Evolutionary conservation across 345 rosid genomes (phyloP), one percentile per base, ranked within the genome.

Genomic region (Mallotus nudiflorus): DNA sequence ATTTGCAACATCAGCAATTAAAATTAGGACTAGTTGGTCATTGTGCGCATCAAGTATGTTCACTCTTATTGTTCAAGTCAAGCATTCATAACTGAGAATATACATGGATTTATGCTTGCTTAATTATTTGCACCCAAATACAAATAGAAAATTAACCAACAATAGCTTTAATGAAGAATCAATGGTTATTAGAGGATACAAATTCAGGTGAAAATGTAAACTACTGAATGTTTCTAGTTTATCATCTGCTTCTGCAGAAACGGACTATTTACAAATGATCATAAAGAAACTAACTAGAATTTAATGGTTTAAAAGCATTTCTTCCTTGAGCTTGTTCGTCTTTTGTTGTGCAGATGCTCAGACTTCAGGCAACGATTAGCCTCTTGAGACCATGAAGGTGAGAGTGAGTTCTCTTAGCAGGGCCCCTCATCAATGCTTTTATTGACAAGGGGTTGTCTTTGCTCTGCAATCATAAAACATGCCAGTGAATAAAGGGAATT

Each of bases 391-490:
- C 44, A 10, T 4, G 62, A 27, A 20, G 49, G 46, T n/a, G 64
- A 16, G 65, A n/a, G 52, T 19, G 56, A 1, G 69, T 45, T 20
- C 58, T 62, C 53, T 46, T 35, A 53, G 80, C 80, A 52, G 72
- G 76, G 24, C 13, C 28, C 1, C 80, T 63, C 35, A 24, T 71
- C 65, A 77, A 44, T 53, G 76, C 68, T 62, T n/a, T 54, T 0
- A 77, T 53, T 5, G 73, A 61, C 62, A 77, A 48, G 35, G 76
- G 76, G 45, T 39, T 77, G 39, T 67, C 58, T 76, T 77, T 71
- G 76, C 80, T 72, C 80, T 77, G 80, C 46, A 29, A 39, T 73
- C 31, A 25, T 25, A 22, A 25, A 58, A 48, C 11, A 64, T 35
- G 28, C 31, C 40, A 53, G 28, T 27, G 49, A 46, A 59, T 4